Base-by-base conservation (phyloP, 2,329 filamentous ascomycete genomes). In the Colletotrichum liriopes region DNA sequence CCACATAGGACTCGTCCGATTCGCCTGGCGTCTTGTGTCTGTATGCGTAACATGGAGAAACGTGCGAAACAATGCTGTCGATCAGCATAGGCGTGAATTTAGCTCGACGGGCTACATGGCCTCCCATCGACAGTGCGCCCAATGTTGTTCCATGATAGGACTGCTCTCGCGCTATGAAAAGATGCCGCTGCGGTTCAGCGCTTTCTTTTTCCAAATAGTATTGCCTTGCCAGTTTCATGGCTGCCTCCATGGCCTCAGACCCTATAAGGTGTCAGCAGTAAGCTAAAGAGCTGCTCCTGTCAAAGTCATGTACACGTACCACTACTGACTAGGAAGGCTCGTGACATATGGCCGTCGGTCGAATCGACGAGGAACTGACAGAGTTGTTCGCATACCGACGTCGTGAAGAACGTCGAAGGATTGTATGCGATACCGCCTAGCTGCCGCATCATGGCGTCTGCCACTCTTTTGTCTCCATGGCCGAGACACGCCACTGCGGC, bases 101-200 rank as follows among this genome's bases (percentile, higher is more conserved):
- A 1, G 86, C 84, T 69, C 91, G 87, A 45, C 93, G 86, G 6
- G 84, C 83, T 5, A 86, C 81, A 78, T 94, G 90, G 12, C 92
- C 92, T 12, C 92, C 87, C 20, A 92, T 84, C 0, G 88, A 87
- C 65, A 95, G 84, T 1, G 92, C 86, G 0, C 92, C 93, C 0
- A 95, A 81, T 0, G 93, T 95, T 5, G 86, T 91, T 11, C 93
- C 93, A 74, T 95, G 93, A 76, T 93, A 95, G 5, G 91, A 93
- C 52, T 90, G 86, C 45, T 87, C 81, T 18, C 93, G 87, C 5
- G 91, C 87, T 76, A 95, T 93, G 79, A 94, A 94, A 14, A 86
- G 84, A 0, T 81, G 85, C n/a, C 93, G 86, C 49, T 85, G 79
- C 1, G 86, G 84, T 74, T 93, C 86, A 0, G 88, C 82, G 0